Evolutionary conservation across 768 basidiomycete species (phyloP), one percentile per base, ranked within the genome.

Genomic region (Leccinum sublutescens): DNA sequence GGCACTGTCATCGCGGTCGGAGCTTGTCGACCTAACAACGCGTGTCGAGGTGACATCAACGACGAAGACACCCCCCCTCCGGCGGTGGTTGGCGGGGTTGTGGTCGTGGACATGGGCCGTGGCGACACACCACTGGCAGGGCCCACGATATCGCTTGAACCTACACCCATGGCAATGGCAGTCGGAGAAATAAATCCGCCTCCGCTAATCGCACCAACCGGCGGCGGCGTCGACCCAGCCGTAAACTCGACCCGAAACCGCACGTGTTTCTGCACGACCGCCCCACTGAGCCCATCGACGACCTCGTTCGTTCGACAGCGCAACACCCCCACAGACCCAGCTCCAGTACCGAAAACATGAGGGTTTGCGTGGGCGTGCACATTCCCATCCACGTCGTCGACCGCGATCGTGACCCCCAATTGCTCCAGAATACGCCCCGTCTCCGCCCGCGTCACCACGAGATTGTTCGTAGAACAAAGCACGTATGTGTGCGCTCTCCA

Each of bases 201-300:
- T n/a, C 40, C 40, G 9, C 40, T 9, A 4, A 43, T 43, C 40
- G n/a, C 40, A n/a, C 40, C 40, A 43, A 17, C 40, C 8, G 40
- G 40, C 9, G n/a, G 60, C 62, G 62, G 59, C 62, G 62, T 29
- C 56, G 60, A 56, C 29, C 59, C 56, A 63, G 72, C 62, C 57
- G 77, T 75, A 69, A 97, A 88, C 71, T 97, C 94, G 64, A 96
- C 81, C 62, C 88, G 82, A 79, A 98, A 96, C 54, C 86, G 84
- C 52, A 90, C 86, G 38, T 85, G 82, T 73, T 95, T 96, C 68
- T 88, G 78, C 2, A 81, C 73, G 29, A 80, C 67, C 2, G 74
- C 74, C n/a, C 72, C 73, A 2, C 71, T 75, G 7, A 62, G 45
- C 15, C 70, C 72, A 43, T 82, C 82, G 57, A 77, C 66, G 6